Percentiles rank a stretch among this genome's conserved stretches.
phyloP scores from a whole-genome alignment of 2,329 filamentous ascomycete species.

The Pseudopithomyces maydicus region DNA sequence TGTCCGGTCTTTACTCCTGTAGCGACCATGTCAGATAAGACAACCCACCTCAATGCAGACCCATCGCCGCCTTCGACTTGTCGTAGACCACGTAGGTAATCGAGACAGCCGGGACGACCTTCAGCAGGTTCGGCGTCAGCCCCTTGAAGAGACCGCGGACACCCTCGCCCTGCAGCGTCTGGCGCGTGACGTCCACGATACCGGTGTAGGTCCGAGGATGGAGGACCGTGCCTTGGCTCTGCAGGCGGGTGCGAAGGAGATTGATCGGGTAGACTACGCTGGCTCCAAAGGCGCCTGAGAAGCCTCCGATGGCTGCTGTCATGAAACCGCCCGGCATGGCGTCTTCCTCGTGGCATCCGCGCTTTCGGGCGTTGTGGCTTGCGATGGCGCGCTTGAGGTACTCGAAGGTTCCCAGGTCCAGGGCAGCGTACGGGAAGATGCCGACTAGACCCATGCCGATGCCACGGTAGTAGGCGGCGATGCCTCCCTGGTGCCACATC shows the following conservation, averaged over 20 bases:
- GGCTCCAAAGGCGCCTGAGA: constrained; percentile 89
- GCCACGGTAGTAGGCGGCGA: constrained; percentile 84
- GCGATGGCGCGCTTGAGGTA: constrained; percentile 80
- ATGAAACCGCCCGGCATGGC: constrained; percentile 76
- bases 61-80: constrained; percentile 45
- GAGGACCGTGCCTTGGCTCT: constrained; percentile 92
- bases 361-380: constrained; percentile 68
- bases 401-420: constrained; percentile 95
- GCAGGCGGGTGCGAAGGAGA: constrained; percentile 85
- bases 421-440: constrained; percentile 97
- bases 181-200: constrained; percentile 84
- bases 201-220: constrained; percentile 90
- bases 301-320: constrained; percentile 87
- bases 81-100: constrained; percentile 62
- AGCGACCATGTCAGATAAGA: no score
- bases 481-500: constrained; percentile 79
- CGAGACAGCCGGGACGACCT: constrained; percentile 93
- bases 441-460: constrained; percentile 91
- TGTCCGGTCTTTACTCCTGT: no score
- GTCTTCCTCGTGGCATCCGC: constrained; percentile 80
- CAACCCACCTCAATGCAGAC: constrained; percentile 39
- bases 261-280: constrained; percentile 96
- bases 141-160: constrained; percentile 90
- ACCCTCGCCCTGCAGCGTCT: constrained; percentile 84
- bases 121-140: constrained; percentile 90